phyloP scores from a whole-genome alignment of 2,329 filamentous ascomycete genomes.

The Penicillium sp. region DNA sequence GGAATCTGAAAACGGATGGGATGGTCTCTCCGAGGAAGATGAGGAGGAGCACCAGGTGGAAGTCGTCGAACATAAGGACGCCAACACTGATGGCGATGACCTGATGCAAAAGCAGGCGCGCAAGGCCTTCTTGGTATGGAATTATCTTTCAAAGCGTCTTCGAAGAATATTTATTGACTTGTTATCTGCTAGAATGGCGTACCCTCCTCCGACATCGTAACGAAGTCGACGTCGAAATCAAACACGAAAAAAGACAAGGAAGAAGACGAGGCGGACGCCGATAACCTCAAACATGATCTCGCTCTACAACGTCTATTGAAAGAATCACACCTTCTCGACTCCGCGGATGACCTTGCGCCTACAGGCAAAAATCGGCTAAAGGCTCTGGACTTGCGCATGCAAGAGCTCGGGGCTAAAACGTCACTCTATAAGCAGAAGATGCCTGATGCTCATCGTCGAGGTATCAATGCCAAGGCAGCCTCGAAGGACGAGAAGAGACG shows the following conservation, averaged over 20 bases:
- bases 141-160: neutral
- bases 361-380: conserved; percentile 77
- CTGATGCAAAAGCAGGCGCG: conserved; percentile 69
- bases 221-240: conserved; percentile 25
- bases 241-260: conserved; percentile 56
- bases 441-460: conserved; percentile 84
- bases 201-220: conserved; percentile 45
- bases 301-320: conserved; percentile 86
- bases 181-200: conserved; percentile 45
- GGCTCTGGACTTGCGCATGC: conserved; percentile 81
- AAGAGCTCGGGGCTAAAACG: conserved; percentile 75
- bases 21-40: conserved; percentile 63
- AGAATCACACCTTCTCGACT: conserved; percentile 85
- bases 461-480: conserved; percentile 72
- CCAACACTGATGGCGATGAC: conserved; percentile 45
- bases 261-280: conserved; percentile 52
- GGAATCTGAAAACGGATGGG: conserved; percentile 60
- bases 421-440: conserved; percentile 82
- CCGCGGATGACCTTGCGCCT: conserved; percentile 58
- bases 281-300: conserved; percentile 86
- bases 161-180: neutral
- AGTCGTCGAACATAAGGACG: conserved; percentile 65
- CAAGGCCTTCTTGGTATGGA: conserved; percentile 75
- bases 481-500: conserved; percentile 72
- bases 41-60: conserved; percentile 53